Conservation (phyloP, 148 eudicot species). For the Diospyros lotus region DNA sequence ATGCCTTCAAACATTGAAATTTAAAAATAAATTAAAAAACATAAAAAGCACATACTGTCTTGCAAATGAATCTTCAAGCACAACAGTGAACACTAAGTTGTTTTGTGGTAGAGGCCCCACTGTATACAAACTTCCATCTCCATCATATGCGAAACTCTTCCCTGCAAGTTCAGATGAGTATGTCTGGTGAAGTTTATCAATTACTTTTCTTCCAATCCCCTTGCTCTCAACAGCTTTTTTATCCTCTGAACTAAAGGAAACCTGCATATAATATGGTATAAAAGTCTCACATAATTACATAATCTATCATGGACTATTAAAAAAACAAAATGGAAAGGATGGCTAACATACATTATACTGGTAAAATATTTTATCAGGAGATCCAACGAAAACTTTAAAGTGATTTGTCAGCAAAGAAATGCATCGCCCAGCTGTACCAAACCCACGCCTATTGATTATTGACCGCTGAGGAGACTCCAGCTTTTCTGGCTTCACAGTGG, state of each 20-base stretch:
- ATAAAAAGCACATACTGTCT: conserved; percentile 32
- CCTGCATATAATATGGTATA: conserved; percentile 40
- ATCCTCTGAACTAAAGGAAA: conserved; percentile 53
- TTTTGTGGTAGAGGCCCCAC: conserved; percentile 58
- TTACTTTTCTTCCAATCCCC: conserved; percentile 43
- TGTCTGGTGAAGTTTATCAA: conserved; percentile 49
- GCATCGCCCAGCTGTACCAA: conserved; percentile 56
- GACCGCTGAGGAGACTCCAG: conserved; percentile 37
- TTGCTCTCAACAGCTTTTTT: conserved; percentile 46
- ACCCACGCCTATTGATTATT: conserved; percentile 59
- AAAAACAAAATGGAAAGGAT: background rate
- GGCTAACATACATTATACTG: conserved; percentile 57
- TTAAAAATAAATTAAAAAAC: background rate
- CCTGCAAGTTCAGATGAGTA: conserved; percentile 50
- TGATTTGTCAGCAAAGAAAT: conserved; percentile 61
- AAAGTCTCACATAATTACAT: conserved; percentile 4
- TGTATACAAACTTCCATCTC: conserved; percentile 64
- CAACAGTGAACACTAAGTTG: conserved; percentile 46
- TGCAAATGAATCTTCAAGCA: conserved; percentile 57
- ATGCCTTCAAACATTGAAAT: background rate
- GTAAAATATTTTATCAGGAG: conserved; percentile 46
- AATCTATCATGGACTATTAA: background rate
- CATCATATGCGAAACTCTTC: conserved; percentile 61
- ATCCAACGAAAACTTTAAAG: conserved; percentile 54
- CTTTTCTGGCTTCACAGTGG: conserved; percentile 25